Evolutionary conservation across 768 basidiomycete genomes (phyloP).

Genomic region (Boletales sp.): DNA sequence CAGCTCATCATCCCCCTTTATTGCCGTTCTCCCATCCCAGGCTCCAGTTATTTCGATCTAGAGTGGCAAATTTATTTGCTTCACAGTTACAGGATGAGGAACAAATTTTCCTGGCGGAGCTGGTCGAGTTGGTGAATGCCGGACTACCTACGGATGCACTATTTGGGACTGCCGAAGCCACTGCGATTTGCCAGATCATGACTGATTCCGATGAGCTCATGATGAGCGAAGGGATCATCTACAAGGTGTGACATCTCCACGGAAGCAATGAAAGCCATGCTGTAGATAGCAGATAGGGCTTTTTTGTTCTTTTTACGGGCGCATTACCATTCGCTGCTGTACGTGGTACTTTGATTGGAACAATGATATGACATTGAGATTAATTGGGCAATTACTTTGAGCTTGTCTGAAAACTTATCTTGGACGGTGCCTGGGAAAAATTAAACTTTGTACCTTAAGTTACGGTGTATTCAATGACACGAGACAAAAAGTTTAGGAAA

Average conservation of each 20-base stretch:
- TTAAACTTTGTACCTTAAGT: no score
- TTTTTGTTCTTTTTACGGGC: not conserved
- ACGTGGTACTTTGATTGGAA: not conserved
- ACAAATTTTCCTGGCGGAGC: slow-evolving; percentile 62
- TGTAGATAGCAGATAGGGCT: not conserved
- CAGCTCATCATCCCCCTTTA: not conserved
- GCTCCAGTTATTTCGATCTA: slow-evolving; percentile 74
- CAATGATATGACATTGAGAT: not conserved
- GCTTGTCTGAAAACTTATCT: no score
- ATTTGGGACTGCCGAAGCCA: slow-evolving; percentile 82
- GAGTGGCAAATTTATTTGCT: slow-evolving; percentile 69
- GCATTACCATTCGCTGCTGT: not conserved
- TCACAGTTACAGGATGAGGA: slow-evolving; percentile 72
- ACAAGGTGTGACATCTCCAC: slow-evolving; percentile 57
- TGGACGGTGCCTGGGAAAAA: no score
- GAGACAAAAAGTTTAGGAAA: no score
- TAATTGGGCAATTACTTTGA: not conserved
- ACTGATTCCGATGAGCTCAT: slow-evolving; percentile 70
- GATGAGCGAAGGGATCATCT: slow-evolving; percentile 83
- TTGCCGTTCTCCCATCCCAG: slow-evolving; percentile 35
- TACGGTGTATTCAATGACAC: no score
- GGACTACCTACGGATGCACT: slow-evolving; percentile 64
- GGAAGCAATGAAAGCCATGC: not conserved
- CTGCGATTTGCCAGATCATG: slow-evolving; percentile 70
- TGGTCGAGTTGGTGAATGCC: slow-evolving; percentile 74